These are phyloP conservation scores for Sclerospora graminicola DNA, from an alignment of 352 stramenopile genomes.

Conservation along the genomic window DNA sequence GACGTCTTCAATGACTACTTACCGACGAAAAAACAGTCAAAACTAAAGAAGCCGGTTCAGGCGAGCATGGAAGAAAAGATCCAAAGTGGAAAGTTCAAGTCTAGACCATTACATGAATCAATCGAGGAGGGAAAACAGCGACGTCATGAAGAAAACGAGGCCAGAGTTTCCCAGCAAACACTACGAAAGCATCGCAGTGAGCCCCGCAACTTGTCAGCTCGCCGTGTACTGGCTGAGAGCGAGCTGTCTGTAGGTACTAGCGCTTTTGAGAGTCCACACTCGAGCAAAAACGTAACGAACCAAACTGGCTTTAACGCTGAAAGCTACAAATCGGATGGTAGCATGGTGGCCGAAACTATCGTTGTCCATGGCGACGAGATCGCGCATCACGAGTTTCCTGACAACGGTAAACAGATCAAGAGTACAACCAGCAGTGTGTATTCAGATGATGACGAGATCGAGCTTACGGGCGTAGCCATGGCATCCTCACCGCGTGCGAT, in stretches of 20 bases:
- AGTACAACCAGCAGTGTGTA: slow-evolving; percentile 23
- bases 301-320: slow-evolving; percentile 16
- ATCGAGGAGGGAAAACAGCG: slow-evolving; percentile 11
- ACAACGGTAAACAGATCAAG: slow-evolving; percentile 32
- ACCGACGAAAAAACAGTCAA: slow-evolving; percentile 33
- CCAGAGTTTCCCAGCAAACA: slow-evolving; percentile 12
- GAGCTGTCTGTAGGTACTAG: slow-evolving; percentile 14
- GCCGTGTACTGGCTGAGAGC: slow-evolving; percentile 12
- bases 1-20: slow-evolving; percentile 74
- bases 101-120: slow-evolving; percentile 14
- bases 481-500: slow-evolving; percentile 15
- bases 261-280: slow-evolving; percentile 15
- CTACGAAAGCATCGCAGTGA: slow-evolving; percentile 23
- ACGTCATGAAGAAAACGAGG: slow-evolving; percentile 5
- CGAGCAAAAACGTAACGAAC: slow-evolving; percentile 6
- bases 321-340: slow-evolving; percentile 37
- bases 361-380: slow-evolving; percentile 25
- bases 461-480: slow-evolving; percentile 51
- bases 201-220: slow-evolving; percentile 16
- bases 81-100: slow-evolving; percentile 34
- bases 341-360: slow-evolving; percentile 23
- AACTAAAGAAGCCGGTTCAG: slow-evolving; percentile 28
- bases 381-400: slow-evolving; percentile 20
- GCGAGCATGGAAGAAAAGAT: slow-evolving; percentile 25
- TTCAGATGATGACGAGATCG: slow-evolving; percentile 52